Conservation (phyloP, 805 yeast species). For the Ogataea allantospora region DNA sequence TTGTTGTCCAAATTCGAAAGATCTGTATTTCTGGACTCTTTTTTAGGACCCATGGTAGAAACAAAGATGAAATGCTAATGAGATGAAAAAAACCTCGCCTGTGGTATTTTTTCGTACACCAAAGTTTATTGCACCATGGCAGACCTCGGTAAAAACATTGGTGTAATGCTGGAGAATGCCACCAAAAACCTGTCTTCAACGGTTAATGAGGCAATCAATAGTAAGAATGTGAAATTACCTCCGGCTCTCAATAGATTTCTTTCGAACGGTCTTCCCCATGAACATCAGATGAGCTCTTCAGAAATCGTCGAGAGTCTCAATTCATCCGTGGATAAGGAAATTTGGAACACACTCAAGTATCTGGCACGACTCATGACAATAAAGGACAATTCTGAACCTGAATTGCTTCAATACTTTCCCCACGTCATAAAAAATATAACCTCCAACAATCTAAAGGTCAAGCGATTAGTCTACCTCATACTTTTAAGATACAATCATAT, state of each 20-base stretch:
- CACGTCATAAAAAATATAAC: constrained; percentile 88
- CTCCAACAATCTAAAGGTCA: constrained; percentile 59
- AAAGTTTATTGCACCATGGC: constrained; percentile 12
- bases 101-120: constrained; percentile 1
- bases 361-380: constrained; percentile 45
- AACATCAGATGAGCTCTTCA: constrained; percentile 45
- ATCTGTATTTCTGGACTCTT: not conserved
- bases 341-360: constrained; percentile 57
- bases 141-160: constrained; percentile 37
- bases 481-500: constrained; percentile 72
- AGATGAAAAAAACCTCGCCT: constrained; percentile 1
- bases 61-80: constrained; percentile 1
- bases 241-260: constrained; percentile 21
- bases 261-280: constrained; percentile 24
- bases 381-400: constrained; percentile 31
- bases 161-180: constrained; percentile 78
- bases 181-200: constrained; percentile 78
- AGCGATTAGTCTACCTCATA: constrained; percentile 75
- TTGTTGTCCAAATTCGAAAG: constrained; percentile 6
- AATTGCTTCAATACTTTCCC: constrained; percentile 59
- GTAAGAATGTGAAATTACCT: constrained; percentile 16
- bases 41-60: constrained; percentile 4
- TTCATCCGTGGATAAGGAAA: constrained; percentile 67
- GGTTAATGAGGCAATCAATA: constrained; percentile 66
- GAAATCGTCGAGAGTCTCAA: constrained; percentile 66